Evolutionary conservation across 306 rosid species (phyloP).

Genomic region (Quercus mongolica): DNA sequence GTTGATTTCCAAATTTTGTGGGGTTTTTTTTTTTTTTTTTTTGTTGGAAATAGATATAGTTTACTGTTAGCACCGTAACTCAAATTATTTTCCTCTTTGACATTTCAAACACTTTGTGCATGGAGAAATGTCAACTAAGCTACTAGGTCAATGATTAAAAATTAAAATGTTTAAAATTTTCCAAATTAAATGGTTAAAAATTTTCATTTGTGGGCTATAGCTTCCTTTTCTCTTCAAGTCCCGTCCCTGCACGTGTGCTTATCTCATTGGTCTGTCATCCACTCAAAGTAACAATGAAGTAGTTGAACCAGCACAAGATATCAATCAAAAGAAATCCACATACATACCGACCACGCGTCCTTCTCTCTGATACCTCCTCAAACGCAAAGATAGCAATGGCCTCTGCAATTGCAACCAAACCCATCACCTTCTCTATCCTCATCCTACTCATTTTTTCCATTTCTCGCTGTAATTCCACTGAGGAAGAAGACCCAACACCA

Average conservation of each 20-base stretch:
- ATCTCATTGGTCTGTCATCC: background rate
- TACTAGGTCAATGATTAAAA: too few species aligned
- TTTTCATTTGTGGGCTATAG: too few species aligned
- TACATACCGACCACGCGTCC: background rate
- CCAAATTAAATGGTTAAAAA: too few species aligned
- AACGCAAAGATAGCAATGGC: constrained; percentile 6
- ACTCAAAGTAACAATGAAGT: background rate
- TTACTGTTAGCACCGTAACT: fast-evolving
- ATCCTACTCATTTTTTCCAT: background rate
- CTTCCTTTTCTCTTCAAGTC: too few species aligned
- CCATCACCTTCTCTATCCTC: background rate
- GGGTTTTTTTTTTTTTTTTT: too few species aligned
- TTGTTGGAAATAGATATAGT: too few species aligned
- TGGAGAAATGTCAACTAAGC: fast-evolving
- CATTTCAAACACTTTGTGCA: fast-evolving
- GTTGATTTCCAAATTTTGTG: too few species aligned
- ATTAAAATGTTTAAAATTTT: too few species aligned
- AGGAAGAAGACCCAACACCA: constrained; percentile 33
- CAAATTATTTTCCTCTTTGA: too few species aligned
- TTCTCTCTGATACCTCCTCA: background rate
- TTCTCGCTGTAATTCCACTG: background rate
- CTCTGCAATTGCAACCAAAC: background rate
- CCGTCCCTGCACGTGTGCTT: background rate
- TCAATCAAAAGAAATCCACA: background rate
- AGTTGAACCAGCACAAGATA: background rate